These are phyloP conservation scores for Davidsoniella virescens DNA, from an alignment of 2,329 filamentous ascomycete genomes.

Conservation along the genomic window DNA sequence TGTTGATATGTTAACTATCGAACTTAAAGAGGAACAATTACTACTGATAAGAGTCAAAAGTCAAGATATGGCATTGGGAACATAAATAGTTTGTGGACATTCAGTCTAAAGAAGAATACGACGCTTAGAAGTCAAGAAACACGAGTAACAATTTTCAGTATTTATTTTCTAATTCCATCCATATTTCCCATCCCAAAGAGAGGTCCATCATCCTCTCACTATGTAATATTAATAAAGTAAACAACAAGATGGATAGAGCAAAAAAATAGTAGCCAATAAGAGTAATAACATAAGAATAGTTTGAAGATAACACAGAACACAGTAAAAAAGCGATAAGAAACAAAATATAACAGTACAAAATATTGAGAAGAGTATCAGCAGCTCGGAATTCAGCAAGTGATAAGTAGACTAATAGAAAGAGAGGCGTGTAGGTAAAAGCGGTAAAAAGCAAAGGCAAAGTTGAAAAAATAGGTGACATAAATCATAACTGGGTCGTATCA, in stretches of 20 bases:
- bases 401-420: no score
- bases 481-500: constrained; percentile 6
- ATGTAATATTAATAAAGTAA: not conserved
- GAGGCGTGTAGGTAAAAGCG: not conserved
- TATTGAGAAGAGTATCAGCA: no score
- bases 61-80: no score
- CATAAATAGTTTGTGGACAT: no score
- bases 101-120: not conserved
- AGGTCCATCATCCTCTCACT: not conserved
- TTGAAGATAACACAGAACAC: constrained; percentile 4
- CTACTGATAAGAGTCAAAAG: no score
- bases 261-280: not conserved
- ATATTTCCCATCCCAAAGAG: not conserved
- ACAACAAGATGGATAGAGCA: no score
- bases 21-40: no score
- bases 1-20: no score
- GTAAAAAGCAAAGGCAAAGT: not conserved
- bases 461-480: not conserved
- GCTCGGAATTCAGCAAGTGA: no score
- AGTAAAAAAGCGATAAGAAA: constrained; percentile 1
- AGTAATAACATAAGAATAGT: not conserved
- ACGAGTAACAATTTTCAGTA: not conserved
- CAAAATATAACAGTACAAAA: no score
- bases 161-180: not conserved
- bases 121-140: not conserved